Percentiles rank a stretch among this genome's conserved stretches.
Evolutionary conservation across 2,329 filamentous ascomycete genomes (phyloP).

Genomic region (Emydomyces testavorans): DNA sequence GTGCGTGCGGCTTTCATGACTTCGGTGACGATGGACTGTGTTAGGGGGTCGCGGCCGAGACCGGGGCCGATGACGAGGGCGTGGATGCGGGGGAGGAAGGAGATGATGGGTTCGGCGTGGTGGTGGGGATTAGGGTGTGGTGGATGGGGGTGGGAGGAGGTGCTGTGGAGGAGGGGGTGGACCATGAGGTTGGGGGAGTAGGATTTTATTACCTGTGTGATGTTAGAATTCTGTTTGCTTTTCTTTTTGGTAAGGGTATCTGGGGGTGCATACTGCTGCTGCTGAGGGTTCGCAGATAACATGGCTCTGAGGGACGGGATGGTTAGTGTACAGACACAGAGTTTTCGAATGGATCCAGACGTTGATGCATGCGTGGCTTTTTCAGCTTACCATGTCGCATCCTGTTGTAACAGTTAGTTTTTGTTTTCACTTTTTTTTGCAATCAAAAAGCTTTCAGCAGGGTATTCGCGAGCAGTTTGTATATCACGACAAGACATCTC

Average conservation of each 20-base stretch:
- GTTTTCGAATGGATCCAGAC: no score
- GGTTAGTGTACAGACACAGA: no score
- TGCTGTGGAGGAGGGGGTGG: slow-evolving; percentile 84
- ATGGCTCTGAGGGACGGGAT: slow-evolving; percentile 44
- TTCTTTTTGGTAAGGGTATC: not conserved
- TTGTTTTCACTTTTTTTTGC: not conserved
- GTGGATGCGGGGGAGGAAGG: slow-evolving; percentile 75
- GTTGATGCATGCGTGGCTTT: not conserved
- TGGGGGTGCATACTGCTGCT: slow-evolving; percentile 39
- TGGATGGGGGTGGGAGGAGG: slow-evolving; percentile 33
- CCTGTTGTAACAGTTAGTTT: slow-evolving; percentile 21
- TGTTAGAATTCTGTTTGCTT: not conserved
- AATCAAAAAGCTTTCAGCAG: no score
- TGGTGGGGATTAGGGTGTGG: slow-evolving; percentile 37
- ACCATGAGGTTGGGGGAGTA: slow-evolving; percentile 99
- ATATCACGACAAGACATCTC: not conserved
- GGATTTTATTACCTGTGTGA: slow-evolving; percentile 70
- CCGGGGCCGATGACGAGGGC: slow-evolving; percentile 89
- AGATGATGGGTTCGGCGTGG: slow-evolving; percentile 58
- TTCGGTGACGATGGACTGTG: slow-evolving; percentile 71
- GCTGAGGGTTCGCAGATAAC: slow-evolving; percentile 91
- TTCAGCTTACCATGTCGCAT: slow-evolving; percentile 63
- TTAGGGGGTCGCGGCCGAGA: slow-evolving; percentile 75
- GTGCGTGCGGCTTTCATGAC: slow-evolving; percentile 70
- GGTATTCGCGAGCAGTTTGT: no score